Evolutionary conservation across 2,329 filamentous ascomycete genomes (phyloP).

Genomic region (Neoscytalidium dimidiatum): DNA sequence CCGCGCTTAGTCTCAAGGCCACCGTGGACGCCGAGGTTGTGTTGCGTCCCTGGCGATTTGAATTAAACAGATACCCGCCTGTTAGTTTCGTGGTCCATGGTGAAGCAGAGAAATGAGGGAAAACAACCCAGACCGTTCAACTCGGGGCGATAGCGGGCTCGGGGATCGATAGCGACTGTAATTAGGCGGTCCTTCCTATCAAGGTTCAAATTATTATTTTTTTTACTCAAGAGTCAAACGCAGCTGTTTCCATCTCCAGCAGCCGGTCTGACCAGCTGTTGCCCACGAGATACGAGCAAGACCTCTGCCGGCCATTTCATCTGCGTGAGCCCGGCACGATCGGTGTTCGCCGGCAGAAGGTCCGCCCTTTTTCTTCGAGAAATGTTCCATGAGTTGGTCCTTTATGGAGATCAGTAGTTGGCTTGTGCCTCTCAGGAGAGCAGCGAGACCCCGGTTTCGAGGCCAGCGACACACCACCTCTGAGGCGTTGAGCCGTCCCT

Average conservation of each 20-base stretch:
- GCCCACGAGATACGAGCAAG: not conserved
- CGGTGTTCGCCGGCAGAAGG: not conserved
- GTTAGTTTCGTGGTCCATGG: not conserved
- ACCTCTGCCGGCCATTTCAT: not conserved
- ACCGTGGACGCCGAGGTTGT: not conserved
- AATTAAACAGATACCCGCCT: not conserved
- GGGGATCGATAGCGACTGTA: not conserved
- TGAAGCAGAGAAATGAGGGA: not conserved
- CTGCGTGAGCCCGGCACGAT: not conserved
- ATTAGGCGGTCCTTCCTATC: not conserved
- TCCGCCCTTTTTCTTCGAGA: not conserved
- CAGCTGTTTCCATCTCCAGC: not conserved
- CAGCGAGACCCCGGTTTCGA: not conserved
- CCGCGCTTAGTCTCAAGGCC: not conserved
- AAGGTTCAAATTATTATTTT: not conserved
- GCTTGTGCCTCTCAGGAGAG: constrained; percentile 15
- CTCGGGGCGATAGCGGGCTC: not conserved
- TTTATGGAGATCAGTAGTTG: not conserved
- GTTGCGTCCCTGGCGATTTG: not conserved
- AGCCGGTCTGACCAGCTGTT: not conserved
- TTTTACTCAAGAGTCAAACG: not conserved
- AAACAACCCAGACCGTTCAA: not conserved
- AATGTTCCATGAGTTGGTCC: not conserved
- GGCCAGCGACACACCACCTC: not conserved
- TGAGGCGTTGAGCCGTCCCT: not conserved